Percentiles rank a stretch among this genome's conserved stretches.
phyloP scores from a whole-genome alignment of 2,329 filamentous ascomycete species.

The Pyricularia pennisetigena region DNA sequence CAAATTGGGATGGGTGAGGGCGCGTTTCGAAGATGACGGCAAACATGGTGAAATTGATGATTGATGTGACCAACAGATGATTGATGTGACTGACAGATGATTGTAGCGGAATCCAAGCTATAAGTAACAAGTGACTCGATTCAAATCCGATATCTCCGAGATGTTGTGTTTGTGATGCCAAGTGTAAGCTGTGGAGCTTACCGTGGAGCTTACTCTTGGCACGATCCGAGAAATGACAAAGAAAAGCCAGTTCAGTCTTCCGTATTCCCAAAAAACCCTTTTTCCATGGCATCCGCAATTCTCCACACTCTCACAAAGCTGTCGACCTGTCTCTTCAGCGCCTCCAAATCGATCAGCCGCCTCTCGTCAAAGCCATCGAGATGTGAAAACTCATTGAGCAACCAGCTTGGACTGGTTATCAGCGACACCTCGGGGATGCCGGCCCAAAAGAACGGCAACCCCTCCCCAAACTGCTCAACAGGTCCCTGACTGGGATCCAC shows the following conservation, averaged over 20 bases:
- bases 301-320: background rate
- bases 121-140: too few species aligned
- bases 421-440: slow-evolving; percentile 2
- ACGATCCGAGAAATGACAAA: too few species aligned
- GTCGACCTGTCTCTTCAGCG: background rate
- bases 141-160: background rate
- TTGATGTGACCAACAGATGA: too few species aligned
- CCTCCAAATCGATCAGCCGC: background rate
- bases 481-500: background rate
- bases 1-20: background rate
- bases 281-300: background rate
- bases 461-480: slow-evolving; percentile 2
- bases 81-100: too few species aligned
- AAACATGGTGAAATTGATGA: slow-evolving; percentile 1
- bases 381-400: slow-evolving; percentile 1
- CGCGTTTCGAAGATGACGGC: slow-evolving; percentile 5
- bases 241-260: too few species aligned
- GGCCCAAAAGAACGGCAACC: background rate
- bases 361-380: background rate
- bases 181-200: background rate
- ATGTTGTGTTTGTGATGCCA: background rate
- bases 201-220: too few species aligned
- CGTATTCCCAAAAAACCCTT: background rate
- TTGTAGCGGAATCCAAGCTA: too few species aligned
- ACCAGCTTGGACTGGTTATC: background rate